Base-by-base conservation (phyloP, 2,329 filamentous ascomycete species). In the Aureobasidium musti region DNA sequence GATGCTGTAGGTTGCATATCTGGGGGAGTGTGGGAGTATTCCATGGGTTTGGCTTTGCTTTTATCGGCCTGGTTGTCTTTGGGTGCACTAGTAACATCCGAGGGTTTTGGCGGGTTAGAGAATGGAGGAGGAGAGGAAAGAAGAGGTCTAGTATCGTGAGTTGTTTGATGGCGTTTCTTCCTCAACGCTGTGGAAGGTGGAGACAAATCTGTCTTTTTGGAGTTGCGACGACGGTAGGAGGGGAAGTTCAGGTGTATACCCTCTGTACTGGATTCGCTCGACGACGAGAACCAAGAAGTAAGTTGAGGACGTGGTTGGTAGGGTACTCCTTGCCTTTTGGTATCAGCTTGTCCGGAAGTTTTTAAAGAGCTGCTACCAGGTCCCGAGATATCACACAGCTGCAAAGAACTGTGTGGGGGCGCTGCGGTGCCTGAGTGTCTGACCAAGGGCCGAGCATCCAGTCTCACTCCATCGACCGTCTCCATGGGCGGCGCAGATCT, bases 391-490 rank as follows among this genome's bases (percentile, higher is more conserved):
- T 39, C 6, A 17, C 35, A 26, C 23, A 52, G 1, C 17, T 43
- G 47, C 17, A 63, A n/a, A 14, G 23, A 53, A 17, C 60, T 63
- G 47, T 63, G 60, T 13, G 60, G 45, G 10, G 60, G 60, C 10
- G 60, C 60, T 7, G 60, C 7, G 5, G 19, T 43, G 5, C 60
- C 60, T 0, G 47, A 41, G 23, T 53, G 60, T n/a, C 60, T 52
- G 37, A 63, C 35, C 60, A 53, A 53, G 2, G 60, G 60, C 26
- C 60, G 28, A 4, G 60, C 47, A 47, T 63, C 60, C 26, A 63
- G 23, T 14, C 47, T 19, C 3, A 63, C 21, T 21, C 60, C 60
- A 30, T 63, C 60, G 6, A 52, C 47, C 5, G 60, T 63, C 28
- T 45, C 39, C n/a, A 43, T 23, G 0, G 39, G 23, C 19, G 33